Conservation (phyloP, 495 filamentous ascomycete species). For the Evernia prunastri region DNA sequence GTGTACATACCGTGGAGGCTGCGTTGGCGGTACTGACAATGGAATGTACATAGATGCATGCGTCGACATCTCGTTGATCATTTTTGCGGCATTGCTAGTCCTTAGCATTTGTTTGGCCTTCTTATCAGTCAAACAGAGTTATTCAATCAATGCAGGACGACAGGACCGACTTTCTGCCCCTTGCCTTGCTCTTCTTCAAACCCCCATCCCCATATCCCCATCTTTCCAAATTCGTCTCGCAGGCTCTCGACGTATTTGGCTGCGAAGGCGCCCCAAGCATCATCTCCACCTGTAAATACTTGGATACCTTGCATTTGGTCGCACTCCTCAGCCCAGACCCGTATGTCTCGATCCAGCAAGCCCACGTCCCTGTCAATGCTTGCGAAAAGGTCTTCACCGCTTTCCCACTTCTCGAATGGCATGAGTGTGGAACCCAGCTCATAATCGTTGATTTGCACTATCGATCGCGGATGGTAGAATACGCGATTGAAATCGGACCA, state of each 20-base stretch:
- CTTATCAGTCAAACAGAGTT: constrained; percentile 4
- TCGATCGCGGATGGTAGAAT: constrained; percentile 85
- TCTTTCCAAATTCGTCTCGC: constrained; percentile 86
- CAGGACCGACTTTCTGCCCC: constrained; percentile 38
- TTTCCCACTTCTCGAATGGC: constrained; percentile 76
- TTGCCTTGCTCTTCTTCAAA: constrained; percentile 54
- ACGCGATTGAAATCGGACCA: constrained; percentile 94
- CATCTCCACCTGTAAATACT: constrained; percentile 68
- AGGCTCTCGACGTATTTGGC: constrained; percentile 71
- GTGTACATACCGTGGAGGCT: constrained; percentile 52
- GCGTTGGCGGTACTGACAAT: constrained; percentile 53
- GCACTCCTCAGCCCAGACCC: constrained; percentile 84
- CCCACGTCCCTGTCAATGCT: constrained; percentile 80
- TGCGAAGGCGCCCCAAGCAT: constrained; percentile 91
- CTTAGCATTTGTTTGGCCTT: constrained; percentile 48
- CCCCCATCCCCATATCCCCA: constrained; percentile 78
- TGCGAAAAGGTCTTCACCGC: constrained; percentile 77
- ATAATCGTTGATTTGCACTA: constrained; percentile 83
- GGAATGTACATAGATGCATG: constrained; percentile 76
- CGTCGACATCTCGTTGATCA: constrained; percentile 57
- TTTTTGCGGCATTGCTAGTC: constrained; percentile 63
- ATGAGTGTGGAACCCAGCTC: constrained; percentile 67
- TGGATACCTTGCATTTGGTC: constrained; percentile 88
- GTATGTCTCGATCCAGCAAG: constrained; percentile 78
- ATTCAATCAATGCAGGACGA: constrained; percentile 4